Conservation (phyloP, 371 early-diverging fungal species). For the Blyttiomyces sp. region DNA sequence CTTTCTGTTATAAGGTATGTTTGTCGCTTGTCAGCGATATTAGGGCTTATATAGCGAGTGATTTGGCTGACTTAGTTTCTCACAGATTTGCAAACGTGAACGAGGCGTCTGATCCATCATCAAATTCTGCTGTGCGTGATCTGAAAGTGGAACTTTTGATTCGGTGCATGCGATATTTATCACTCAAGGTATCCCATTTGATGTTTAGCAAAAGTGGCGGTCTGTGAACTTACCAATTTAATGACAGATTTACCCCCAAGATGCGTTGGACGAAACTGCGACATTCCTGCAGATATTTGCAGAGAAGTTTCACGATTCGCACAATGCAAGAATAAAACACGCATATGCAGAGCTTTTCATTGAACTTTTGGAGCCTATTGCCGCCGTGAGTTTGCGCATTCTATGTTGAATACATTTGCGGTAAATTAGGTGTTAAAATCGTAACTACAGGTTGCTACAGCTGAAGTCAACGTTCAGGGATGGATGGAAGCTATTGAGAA, state of each 20-base stretch:
- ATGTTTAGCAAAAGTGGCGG: not conserved
- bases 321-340: constrained; percentile 78
- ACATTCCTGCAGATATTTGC: constrained; percentile 81
- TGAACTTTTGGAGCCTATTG: constrained; percentile 85
- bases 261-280: constrained; percentile 87
- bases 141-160: constrained; percentile 82
- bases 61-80: too few species aligned
- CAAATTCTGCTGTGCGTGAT: constrained; percentile 55
- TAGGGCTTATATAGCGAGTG: not conserved
- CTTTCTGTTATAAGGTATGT: constrained; percentile 72
- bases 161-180: constrained; percentile 84
- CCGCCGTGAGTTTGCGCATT: constrained; percentile 64
- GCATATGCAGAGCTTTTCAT: constrained; percentile 89
- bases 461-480: constrained; percentile 91
- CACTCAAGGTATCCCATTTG: constrained; percentile 64
- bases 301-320: constrained; percentile 79
- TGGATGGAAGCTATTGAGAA: constrained; percentile 90
- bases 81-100: too few species aligned
- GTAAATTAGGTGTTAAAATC: not conserved
- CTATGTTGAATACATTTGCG: not conserved
- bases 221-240: not conserved
- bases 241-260: constrained; percentile 81
- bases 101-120: too few species aligned
- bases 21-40: not conserved
- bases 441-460: constrained; percentile 68